phyloP scores from a whole-genome alignment of 805 yeast genomes.

The Candida yuanshanica region DNA sequence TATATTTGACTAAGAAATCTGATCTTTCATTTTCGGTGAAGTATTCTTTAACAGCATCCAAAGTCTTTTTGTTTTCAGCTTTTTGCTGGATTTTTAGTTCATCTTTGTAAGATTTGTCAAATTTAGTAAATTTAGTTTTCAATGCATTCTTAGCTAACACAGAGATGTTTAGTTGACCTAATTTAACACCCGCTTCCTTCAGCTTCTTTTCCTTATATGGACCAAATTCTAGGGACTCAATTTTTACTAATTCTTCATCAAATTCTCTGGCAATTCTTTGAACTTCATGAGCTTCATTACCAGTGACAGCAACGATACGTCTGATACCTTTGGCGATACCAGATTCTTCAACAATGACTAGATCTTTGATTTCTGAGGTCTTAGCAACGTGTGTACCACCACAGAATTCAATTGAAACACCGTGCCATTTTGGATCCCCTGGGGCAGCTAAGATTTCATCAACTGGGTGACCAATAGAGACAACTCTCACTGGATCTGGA shows the following conservation, averaged over 20 bases:
- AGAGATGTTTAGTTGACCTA: slow-evolving; percentile 79
- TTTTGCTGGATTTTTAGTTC: slow-evolving; percentile 84
- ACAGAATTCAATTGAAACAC: slow-evolving; percentile 88
- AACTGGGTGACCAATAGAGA: slow-evolving; percentile 88
- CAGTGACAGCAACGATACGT: slow-evolving; percentile 96
- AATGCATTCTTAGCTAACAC: slow-evolving; percentile 73
- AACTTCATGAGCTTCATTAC: slow-evolving; percentile 83
- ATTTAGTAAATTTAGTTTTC: slow-evolving; percentile 64
- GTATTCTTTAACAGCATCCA: slow-evolving; percentile 69
- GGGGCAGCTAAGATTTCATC: slow-evolving; percentile 75
- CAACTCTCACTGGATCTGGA: slow-evolving; percentile 98
- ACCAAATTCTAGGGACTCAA: slow-evolving; percentile 63
- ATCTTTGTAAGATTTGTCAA: slow-evolving; percentile 85
- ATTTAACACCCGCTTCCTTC: slow-evolving; percentile 77
- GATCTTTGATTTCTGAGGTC: slow-evolving; percentile 89
- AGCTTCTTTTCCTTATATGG: slow-evolving; percentile 73
- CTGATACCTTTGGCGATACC: slow-evolving; percentile 99
- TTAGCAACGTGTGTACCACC: slow-evolving; percentile 97
- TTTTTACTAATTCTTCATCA: slow-evolving; percentile 50
- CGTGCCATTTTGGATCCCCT: slow-evolving; percentile 65
- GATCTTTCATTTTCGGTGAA: slow-evolving; percentile 49
- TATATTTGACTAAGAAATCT: slow-evolving; percentile 58
- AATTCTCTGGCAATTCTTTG: slow-evolving; percentile 79
- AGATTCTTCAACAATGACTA: slow-evolving; percentile 86
- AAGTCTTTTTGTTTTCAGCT: slow-evolving; percentile 75